Evolutionary conservation across 2,329 filamentous ascomycete species (phyloP), one percentile per base, ranked within the genome.

Genomic region (Fusarium citri): DNA sequence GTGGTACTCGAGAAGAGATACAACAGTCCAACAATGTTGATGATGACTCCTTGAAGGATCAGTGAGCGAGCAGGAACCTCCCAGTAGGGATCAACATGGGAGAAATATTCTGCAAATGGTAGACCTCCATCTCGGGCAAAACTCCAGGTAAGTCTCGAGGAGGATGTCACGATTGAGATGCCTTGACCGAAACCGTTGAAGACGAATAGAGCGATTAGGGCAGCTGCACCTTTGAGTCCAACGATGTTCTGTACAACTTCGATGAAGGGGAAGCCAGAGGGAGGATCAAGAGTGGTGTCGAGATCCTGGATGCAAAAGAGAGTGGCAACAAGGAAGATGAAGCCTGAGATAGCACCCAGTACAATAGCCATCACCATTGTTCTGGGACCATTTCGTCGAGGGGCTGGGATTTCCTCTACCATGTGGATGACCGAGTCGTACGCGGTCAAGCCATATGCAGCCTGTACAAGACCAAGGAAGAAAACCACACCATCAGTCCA

Each of bases 371-470:
- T 76, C 72, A 82, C 86, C 70, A 88, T 87, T 2, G 84, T 82
- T 34, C 79, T 79, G 0, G 86, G 86, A 0, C 82, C 84, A 50
- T 86, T 86, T 34, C 78, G 81, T 18, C 84, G 76, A 7, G 86
- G 86, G 4, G 81, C 78, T 0, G 86, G 86, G 0, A 88, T 85
- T 72, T 88, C 86, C 57, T 88, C 86, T 2, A 86, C 83, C 83
- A 88, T 85, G 69, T 88, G 86, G 47, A 88, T 85, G 40, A 87
- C 86, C 0, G 86, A 84, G 71, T 88, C 86, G 60, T 88, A 88
- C 0, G 86, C 86, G 8, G 71, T 72, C 1, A 74, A 15, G 5
- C 84, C 85, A 59, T 88, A 88, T 0, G 86, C 86, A 5, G 85
- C 83, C 66, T 88, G 87, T 0, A 88, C 82, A 2, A 88, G 81